Evolutionary conservation across 1,284 basidiomycete genomes (phyloP), one percentile per base, ranked within the genome.

Genomic region (Peniophora sp.): DNA sequence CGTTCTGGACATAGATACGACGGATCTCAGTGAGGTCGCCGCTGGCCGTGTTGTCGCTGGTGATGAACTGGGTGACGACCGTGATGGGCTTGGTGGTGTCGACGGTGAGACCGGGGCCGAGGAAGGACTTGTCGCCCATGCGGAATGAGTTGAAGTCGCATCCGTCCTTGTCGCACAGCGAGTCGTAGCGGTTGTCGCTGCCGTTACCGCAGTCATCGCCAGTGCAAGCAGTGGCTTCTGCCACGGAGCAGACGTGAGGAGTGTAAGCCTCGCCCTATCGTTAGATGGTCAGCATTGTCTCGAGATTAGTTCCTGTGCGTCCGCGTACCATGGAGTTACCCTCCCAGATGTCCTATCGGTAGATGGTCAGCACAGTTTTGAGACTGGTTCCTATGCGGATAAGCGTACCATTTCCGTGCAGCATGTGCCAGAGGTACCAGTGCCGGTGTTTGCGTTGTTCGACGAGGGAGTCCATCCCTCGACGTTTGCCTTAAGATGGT

Each of bases 281-380:
- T 5, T 41, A n/a, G 16, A 6, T 5, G n/a, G n/a, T 41, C 19
- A 20, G 38, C 38, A 6, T 10, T 36, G n/a, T n/a, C n/a, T 10
- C 34, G n/a, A 36, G n/a, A n/a, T 10, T 10, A 36, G 34, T 10
- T 10, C 10, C n/a, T 36, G 34, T 10, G 34, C 34, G 34, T 36
- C n/a, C 77, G 41, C 72, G 61, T 36, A 75, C 65, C 54, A 70
- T 65, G 47, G 65, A 68, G 68, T 81, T 81, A 55, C 75, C 78
- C 63, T 78, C 76, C 77, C 76, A 79, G 59, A 80, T 65, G 61
- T 79, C 77, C n/a, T n/a, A n/a, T n/a, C n/a, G n/a, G n/a, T n/a
- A n/a, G n/a, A n/a, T n/a, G n/a, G n/a, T n/a, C n/a, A n/a, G n/a
- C n/a, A n/a, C n/a, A n/a, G n/a, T n/a, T n/a, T n/a, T n/a, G n/a